phyloP scores from a whole-genome alignment of 2,329 filamentous ascomycete genomes.

The Tothia fuscella region DNA sequence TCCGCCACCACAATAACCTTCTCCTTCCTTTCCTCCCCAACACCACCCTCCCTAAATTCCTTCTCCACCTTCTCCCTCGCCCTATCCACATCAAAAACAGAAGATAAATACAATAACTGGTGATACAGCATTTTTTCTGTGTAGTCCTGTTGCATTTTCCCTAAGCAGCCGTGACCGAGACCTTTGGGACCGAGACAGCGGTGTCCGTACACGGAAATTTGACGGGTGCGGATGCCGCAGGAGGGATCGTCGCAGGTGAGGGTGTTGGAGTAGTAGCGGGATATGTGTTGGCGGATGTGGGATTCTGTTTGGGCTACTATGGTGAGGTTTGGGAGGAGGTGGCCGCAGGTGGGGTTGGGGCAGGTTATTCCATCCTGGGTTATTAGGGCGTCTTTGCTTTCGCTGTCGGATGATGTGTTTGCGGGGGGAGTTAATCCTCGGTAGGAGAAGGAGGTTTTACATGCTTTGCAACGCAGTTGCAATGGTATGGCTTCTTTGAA shows the following conservation, averaged over 20 bases:
- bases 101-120: conserved; percentile 78
- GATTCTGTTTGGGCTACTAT: conserved; percentile 79
- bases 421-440: conserved; percentile 51
- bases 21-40: conserved; percentile 46
- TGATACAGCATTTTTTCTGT: conserved; percentile 88
- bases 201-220: conserved; percentile 86
- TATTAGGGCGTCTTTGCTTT: conserved; percentile 43
- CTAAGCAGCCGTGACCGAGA: conserved; percentile 70
- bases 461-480: conserved; percentile 66
- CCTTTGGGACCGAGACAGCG: conserved; percentile 81
- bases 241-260: conserved; percentile 73
- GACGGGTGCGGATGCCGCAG: conserved; percentile 75
- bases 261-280: conserved; percentile 86
- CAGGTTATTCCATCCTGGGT: conserved; percentile 68
- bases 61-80: conserved; percentile 39
- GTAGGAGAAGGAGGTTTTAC: conserved; percentile 60
- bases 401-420: conserved; percentile 17
- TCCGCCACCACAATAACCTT: conserved; percentile 57
- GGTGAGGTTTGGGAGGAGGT: conserved; percentile 54
- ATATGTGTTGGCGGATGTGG: conserved; percentile 65
- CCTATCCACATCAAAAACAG: conserved; percentile 82
- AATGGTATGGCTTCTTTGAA: conserved; percentile 74
- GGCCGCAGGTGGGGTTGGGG: conserved; percentile 48
- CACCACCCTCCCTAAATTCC: conserved; percentile 32
- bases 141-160: conserved; percentile 80